Conservation (phyloP, 345 rosid species). For the Syzygium jambos region DNA sequence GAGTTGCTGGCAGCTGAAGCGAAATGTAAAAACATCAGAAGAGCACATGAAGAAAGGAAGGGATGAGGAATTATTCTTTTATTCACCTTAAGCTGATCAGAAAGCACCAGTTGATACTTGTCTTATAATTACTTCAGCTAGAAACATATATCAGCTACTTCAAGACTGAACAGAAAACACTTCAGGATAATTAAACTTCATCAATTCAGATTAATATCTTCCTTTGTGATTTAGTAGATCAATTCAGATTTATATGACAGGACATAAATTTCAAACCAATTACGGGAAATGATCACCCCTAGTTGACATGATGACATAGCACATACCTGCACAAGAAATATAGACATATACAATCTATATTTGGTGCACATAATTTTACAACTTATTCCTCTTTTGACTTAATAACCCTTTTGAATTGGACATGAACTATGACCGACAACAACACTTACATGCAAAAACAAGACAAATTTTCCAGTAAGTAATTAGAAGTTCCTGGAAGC, state of each 20-base stretch:
- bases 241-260: not conserved
- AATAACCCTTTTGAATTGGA: not conserved
- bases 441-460: not conserved
- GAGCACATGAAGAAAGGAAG: too few relatives aligned
- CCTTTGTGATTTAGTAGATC: not conserved
- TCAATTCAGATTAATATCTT: not conserved
- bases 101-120: not conserved
- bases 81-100: not conserved
- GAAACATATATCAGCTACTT: not conserved
- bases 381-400: not conserved
- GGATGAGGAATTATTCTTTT: too few relatives aligned
- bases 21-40: not conserved
- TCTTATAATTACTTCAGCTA: not conserved
- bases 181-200: not conserved
- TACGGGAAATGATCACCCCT: not conserved
- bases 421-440: not conserved
- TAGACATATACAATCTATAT: not conserved
- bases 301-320: not conserved
- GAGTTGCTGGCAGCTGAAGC: slow-evolving; percentile 80
- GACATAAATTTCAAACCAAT: not conserved
- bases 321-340: not conserved
- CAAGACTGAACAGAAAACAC: not conserved
- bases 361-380: not conserved
- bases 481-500: not conserved
- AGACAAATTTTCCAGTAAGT: not conserved